A percentile compares a stretch with the other conserved stretches of the same genome.
These are phyloP conservation scores for Colletotrichum nymphaeae DNA, from an alignment of 2,329 filamentous ascomycete species.

Conservation along the genomic window DNA sequence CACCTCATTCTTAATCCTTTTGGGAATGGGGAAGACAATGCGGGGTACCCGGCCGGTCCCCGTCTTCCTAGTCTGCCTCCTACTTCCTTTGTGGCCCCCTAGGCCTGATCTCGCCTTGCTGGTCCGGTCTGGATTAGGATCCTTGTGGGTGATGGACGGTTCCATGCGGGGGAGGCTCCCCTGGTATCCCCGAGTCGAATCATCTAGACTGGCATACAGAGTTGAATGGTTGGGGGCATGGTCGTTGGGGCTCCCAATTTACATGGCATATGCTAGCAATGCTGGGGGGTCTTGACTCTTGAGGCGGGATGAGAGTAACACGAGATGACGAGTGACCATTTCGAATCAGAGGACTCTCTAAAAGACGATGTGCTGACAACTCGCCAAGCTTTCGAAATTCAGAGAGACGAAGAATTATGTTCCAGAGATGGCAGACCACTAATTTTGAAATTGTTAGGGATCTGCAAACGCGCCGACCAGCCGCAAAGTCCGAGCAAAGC, in stretches of 20 bases:
- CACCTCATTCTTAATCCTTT: constrained; percentile 35
- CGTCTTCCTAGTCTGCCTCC: background rate
- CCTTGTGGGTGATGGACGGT: constrained; percentile 3
- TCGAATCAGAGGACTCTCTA: background rate
- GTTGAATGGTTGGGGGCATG: background rate
- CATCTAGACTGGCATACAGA: background rate
- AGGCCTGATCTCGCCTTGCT: background rate
- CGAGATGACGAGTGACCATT: background rate
- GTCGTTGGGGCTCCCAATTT: background rate
- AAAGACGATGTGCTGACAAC: background rate
- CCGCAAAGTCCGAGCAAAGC: background rate
- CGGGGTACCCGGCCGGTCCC: constrained; percentile 24
- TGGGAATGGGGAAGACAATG: constrained; percentile 28
- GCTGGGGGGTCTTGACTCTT: background rate
- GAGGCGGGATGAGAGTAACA: background rate
- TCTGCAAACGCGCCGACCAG: background rate
- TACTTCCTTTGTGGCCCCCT: background rate
- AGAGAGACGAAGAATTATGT: background rate
- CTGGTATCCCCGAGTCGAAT: constrained; percentile 10
- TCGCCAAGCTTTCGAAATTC: background rate
- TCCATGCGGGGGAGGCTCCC: constrained; percentile 9
- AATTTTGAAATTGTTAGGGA: constrained; percentile 7
- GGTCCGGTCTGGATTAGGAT: background rate
- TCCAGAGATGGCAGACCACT: background rate
- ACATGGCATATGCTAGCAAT: background rate